Conservation (phyloP, 768 basidiomycete species). For the Naganishia vaughanmartiniae region DNA sequence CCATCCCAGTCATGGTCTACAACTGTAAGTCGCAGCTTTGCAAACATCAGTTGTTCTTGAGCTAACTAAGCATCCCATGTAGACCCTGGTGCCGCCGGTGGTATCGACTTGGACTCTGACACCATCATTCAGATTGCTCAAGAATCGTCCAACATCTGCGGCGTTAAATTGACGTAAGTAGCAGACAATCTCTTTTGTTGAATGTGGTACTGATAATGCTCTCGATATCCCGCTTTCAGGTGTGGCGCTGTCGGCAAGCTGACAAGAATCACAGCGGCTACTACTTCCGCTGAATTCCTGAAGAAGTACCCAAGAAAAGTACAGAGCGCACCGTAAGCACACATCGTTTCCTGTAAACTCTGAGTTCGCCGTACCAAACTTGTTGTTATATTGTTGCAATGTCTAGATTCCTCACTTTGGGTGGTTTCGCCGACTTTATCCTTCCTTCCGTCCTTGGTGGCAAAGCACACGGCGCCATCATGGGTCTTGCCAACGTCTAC, state of each 20-base stretch:
- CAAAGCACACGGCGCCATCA: conserved; percentile 78
- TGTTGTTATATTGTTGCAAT: neutral
- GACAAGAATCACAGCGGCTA: conserved; percentile 71
- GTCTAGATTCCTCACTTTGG: conserved; percentile 69
- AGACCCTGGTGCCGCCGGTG: conserved; percentile 84
- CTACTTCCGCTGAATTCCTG: conserved; percentile 62
- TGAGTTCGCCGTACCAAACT: neutral
- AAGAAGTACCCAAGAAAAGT: conserved; percentile 67
- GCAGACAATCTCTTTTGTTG: neutral
- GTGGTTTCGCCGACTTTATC: conserved; percentile 81
- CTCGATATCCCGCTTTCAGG: conserved; percentile 52
- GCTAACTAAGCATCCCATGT: conserved; percentile 13
- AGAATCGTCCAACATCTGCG: conserved; percentile 72
- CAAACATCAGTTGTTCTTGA: neutral
- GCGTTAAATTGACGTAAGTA: conserved; percentile 83
- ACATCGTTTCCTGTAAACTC: neutral
- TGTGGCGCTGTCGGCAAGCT: conserved; percentile 91
- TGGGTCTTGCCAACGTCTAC: conserved; percentile 76
- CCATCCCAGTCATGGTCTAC: conserved; percentile 83
- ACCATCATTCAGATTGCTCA: conserved; percentile 74
- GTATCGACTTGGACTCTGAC: conserved; percentile 88
- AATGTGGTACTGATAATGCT: neutral
- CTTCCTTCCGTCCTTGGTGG: conserved; percentile 68
- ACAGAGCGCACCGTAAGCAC: conserved; percentile 56
- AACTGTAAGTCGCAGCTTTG: conserved; percentile 62